Evolutionary conservation across 306 rosid genomes (phyloP).

Genomic region (Mimosa bimucronata): DNA sequence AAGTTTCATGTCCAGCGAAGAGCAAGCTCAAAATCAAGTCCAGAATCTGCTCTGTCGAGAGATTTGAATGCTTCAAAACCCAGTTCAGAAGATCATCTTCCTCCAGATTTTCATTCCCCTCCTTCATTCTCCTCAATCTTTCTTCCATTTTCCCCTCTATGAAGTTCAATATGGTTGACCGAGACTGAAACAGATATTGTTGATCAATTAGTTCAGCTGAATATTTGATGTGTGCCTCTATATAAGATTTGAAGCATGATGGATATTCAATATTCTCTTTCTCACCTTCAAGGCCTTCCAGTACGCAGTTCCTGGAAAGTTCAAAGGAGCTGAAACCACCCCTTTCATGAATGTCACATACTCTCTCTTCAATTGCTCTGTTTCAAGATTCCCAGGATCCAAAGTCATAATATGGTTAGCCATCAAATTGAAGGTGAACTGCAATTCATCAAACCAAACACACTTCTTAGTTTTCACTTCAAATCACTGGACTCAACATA

Average conservation of each 20-base stretch:
- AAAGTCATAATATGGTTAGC: constrained; percentile 87
- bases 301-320: constrained; percentile 90
- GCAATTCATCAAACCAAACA: constrained; percentile 30
- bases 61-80: constrained; percentile 81
- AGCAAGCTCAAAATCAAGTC: constrained; percentile 87
- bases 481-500: not conserved
- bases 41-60: constrained; percentile 88
- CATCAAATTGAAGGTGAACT: constrained; percentile 94
- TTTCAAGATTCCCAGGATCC: constrained; percentile 83
- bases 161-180: constrained; percentile 58
- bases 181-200: constrained; percentile 28
- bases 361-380: constrained; percentile 78
- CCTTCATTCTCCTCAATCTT: constrained; percentile 30
- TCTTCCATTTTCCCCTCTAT: constrained; percentile 45
- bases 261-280: not conserved
- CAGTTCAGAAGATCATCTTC: constrained; percentile 89
- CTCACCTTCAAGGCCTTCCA: constrained; percentile 76
- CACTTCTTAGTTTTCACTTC: not conserved
- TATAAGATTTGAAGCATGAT: not conserved
- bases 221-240: constrained; percentile 4
- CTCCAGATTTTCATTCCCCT: constrained; percentile 32
- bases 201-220: not conserved
- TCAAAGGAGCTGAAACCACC: constrained; percentile 77
- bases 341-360: constrained; percentile 94
- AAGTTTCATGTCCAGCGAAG: constrained; percentile 95